These are phyloP conservation scores for Candida odintsovae DNA, from an alignment of 805 yeast genomes.

Conservation along the genomic window DNA sequence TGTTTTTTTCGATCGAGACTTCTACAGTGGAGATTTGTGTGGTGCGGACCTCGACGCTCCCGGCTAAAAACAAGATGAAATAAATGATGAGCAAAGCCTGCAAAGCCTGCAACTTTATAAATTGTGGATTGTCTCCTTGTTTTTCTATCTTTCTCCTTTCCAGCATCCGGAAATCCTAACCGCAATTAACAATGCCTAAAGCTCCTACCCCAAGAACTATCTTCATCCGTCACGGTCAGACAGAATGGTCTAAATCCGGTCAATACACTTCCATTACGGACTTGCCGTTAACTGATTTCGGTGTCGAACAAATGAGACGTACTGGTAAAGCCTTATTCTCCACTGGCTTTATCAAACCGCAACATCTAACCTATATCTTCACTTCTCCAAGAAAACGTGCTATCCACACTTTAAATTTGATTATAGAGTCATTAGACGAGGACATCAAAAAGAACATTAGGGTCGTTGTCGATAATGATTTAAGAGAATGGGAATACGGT, in stretches of 20 bases:
- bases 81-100: too few relatives aligned
- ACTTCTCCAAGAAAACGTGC: conserved; percentile 85
- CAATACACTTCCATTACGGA: conserved; percentile 89
- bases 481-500: conserved; percentile 96
- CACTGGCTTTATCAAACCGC: conserved; percentile 57
- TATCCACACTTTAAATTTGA: conserved; percentile 60
- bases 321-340: conserved; percentile 73
- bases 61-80: too few relatives aligned
- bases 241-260: conserved; percentile 94
- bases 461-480: conserved; percentile 52
- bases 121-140: too few relatives aligned
- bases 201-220: conserved; percentile 58
- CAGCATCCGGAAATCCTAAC: too few relatives aligned
- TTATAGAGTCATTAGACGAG: conserved; percentile 44
- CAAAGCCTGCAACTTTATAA: too few relatives aligned
- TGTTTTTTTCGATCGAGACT: too few relatives aligned
- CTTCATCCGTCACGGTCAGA: conserved; percentile 81
- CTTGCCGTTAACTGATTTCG: conserved; percentile 68
- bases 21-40: too few relatives aligned
- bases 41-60: too few relatives aligned
- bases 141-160: too few relatives aligned
- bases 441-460: conserved; percentile 37
- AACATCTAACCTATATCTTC: conserved; percentile 54
- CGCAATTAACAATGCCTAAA: background rate
- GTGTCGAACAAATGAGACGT: conserved; percentile 66